A percentile compares a stretch with the other conserved stretches of the same genome.
These are phyloP conservation scores for Chrysoporthe austroafricana DNA, from an alignment of 2,329 filamentous ascomycete species.

Conservation along the genomic window DNA sequence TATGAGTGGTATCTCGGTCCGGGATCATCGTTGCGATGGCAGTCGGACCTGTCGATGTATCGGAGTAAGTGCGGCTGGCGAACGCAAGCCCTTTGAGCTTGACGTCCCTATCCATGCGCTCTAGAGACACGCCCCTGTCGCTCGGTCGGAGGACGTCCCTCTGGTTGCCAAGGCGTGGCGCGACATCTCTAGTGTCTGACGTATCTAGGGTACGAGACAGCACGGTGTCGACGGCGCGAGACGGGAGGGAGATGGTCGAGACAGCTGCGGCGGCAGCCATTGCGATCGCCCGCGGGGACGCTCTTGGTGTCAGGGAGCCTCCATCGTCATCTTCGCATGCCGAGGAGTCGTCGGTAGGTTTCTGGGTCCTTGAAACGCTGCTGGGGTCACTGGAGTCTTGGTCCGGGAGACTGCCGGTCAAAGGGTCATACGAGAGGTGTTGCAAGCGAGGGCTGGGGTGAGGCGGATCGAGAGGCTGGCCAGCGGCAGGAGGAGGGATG, in stretches of 20 bases:
- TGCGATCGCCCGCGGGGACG: constrained; percentile 38
- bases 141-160: constrained; percentile 39
- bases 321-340: constrained; percentile 38
- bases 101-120: constrained; percentile 48
- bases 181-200: constrained; percentile 40
- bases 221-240: constrained; percentile 19
- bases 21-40: background rate
- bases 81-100: constrained; percentile 36
- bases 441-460: constrained; percentile 26
- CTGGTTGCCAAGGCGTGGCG: constrained; percentile 40
- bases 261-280: constrained; percentile 24
- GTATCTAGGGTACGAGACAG: constrained; percentile 33
- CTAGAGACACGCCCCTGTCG: constrained; percentile 45
- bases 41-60: constrained; percentile 10
- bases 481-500: constrained; percentile 41
- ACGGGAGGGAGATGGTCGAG: constrained; percentile 28
- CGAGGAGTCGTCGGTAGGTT: constrained; percentile 31
- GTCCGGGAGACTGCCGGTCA: constrained; percentile 24
- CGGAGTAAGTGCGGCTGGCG: constrained; percentile 30
- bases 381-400: constrained; percentile 22
- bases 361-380: constrained; percentile 30
- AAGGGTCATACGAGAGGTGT: constrained; percentile 21
- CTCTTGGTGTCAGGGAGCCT: constrained; percentile 43
- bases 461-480: constrained; percentile 22
- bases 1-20: constrained; percentile 6